Base-by-base conservation (phyloP, 2,329 filamentous ascomycete species). In the Penicillium palitans region DNA sequence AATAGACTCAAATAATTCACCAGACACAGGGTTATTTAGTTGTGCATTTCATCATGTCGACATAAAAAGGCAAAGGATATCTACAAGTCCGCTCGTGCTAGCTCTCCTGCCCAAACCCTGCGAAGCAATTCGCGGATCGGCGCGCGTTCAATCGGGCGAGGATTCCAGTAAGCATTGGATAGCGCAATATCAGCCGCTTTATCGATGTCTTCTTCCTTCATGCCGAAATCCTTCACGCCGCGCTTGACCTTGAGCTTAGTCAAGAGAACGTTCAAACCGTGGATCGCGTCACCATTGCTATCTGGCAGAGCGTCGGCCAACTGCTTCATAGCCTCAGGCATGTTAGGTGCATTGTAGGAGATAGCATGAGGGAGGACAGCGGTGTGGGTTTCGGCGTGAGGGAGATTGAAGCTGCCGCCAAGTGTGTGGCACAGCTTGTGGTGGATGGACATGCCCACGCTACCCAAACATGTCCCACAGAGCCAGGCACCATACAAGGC, bases 381-480 rank as follows among this genome's bases (percentile, higher is more conserved):
- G 0, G 85, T 85, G 65, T 89, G 87, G 0, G 85, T 88, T 69
- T 88, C 84, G 1, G 86, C 84, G 60, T 89, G 86, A 0, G 86
- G 84, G 7, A 89, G 78, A 60, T 83, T 81, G 70, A 88, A 87
- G 64, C 79, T 83, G 8, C 86, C 87, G 25, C 86, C 86, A 1
- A 88, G 76, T 0, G 83, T 84, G 67, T 89, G 86, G 73, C 85
- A 88, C 2, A 89, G 79, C 69, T 89, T 89, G 72, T 89, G 86
- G 67, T 89, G 87, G 15, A 89, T 79, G 2, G 84, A 80, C 84
- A 88, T 88, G 53, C 80, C 80, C 2, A 84, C 83, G 58, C 76
- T 81, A 6, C 85, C 85, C 1, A 88, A 77, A 64, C 83, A 86
- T 25, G 78, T 80, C 33, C 84, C 85, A 64, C 84, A 88, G 1